Percentiles rank a stretch among this genome's conserved stretches.
These are phyloP conservation scores for Cercophora sp. DNA, from an alignment of 495 filamentous ascomycete genomes.

Conservation along the genomic window DNA sequence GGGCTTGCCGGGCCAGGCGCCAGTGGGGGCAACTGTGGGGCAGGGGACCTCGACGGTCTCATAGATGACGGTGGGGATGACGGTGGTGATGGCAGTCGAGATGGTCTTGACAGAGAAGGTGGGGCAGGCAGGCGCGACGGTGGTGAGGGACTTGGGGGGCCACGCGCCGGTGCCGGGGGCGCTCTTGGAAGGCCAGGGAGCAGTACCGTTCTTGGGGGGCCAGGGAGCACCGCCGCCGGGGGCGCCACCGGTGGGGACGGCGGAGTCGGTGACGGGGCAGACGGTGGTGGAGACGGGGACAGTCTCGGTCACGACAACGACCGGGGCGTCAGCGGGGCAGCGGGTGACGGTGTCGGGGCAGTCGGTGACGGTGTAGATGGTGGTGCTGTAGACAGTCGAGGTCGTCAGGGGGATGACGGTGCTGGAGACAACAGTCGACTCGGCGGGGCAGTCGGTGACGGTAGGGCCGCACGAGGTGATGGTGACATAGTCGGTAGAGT, in stretches of 20 bases:
- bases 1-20: slow-evolving; percentile 28
- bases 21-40: slow-evolving; percentile 29
- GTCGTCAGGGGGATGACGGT: slow-evolving; percentile 37
- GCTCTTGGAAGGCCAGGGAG: slow-evolving; percentile 13
- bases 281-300: slow-evolving; percentile 31
- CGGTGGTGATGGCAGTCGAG: slow-evolving; percentile 42
- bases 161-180: slow-evolving; percentile 6
- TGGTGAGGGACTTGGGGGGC: slow-evolving; percentile 15
- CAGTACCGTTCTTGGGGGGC: slow-evolving; percentile 25
- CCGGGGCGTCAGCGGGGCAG: slow-evolving; percentile 54
- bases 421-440: slow-evolving; percentile 36
- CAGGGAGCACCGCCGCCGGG: not conserved
- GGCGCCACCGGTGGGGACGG: slow-evolving; percentile 14
- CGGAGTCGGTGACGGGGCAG: slow-evolving; percentile 27
- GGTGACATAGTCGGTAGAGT: slow-evolving; percentile 53
- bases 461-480: slow-evolving; percentile 51
- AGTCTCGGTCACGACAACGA: slow-evolving; percentile 31
- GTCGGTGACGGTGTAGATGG: slow-evolving; percentile 54
- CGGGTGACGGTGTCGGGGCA: slow-evolving; percentile 56
- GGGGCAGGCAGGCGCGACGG: slow-evolving; percentile 30
- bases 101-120: slow-evolving; percentile 38
- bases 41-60: slow-evolving; percentile 43
- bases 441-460: slow-evolving; percentile 53
- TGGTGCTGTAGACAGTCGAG: slow-evolving; percentile 49
- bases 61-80: slow-evolving; percentile 53